These are phyloP conservation scores for Phoma herbarum DNA, from an alignment of 2,329 filamentous ascomycete genomes.

Conservation along the genomic window DNA sequence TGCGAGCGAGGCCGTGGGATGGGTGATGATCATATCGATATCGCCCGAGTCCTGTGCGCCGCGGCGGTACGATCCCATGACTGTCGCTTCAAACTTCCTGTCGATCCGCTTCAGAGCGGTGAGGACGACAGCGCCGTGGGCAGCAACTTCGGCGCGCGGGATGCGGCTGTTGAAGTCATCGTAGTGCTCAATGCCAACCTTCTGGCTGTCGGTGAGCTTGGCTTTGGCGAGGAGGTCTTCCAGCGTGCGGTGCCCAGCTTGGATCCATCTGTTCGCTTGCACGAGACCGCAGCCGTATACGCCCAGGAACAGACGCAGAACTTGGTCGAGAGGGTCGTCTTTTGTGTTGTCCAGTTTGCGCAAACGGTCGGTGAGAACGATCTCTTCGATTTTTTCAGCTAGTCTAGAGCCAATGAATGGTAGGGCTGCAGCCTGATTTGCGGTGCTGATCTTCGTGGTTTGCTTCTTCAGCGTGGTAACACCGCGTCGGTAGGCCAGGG, in stretches of 20 bases:
- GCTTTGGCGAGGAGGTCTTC: constrained; percentile 72
- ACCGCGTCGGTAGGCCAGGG: constrained; percentile 77
- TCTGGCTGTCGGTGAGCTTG: constrained; percentile 73
- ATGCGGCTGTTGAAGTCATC: constrained; percentile 82
- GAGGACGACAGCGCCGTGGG: constrained; percentile 72
- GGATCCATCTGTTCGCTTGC: constrained; percentile 78
- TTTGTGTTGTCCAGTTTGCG: constrained; percentile 75
- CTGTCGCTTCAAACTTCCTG: constrained; percentile 70
- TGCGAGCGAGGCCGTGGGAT: constrained; percentile 61
- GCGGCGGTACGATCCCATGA: constrained; percentile 86
- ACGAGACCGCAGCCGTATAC: constrained; percentile 80
- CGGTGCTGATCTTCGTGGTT: constrained; percentile 69
- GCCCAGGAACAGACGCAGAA: constrained; percentile 74
- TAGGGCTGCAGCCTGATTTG: constrained; percentile 72
- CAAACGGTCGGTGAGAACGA: constrained; percentile 76
- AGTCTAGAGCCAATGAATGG: constrained; percentile 75
- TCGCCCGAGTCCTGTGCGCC: constrained; percentile 79
- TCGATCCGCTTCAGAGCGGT: constrained; percentile 69
- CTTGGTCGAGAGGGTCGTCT: constrained; percentile 70
- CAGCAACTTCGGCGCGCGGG: constrained; percentile 76
- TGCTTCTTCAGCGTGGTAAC: constrained; percentile 77
- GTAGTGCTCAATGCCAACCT: constrained; percentile 80
- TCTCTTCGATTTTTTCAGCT: constrained; percentile 89
- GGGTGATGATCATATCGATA: constrained; percentile 85
- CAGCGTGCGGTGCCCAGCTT: constrained; percentile 76